A percentile compares a stretch with the other conserved stretches of the same genome.
These are phyloP conservation scores for Grifola frondosa DNA, from an alignment of 1,284 basidiomycete genomes.

Conservation along the genomic window DNA sequence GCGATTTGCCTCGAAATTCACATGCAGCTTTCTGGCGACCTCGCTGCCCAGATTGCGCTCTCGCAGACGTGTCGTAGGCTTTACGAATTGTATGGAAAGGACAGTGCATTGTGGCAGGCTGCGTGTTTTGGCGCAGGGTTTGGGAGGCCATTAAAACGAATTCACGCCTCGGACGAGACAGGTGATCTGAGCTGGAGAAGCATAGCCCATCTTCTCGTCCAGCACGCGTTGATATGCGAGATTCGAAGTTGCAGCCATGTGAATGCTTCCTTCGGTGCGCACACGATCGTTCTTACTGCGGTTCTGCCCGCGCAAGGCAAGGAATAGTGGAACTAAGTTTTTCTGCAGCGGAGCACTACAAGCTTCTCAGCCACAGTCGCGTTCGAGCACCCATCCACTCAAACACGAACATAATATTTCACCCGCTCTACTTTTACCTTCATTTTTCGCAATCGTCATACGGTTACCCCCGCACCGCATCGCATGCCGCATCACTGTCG, in stretches of 20 bases:
- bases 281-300: not conserved
- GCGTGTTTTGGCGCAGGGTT: slow-evolving; percentile 31
- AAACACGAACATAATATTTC: slow-evolving; percentile 23
- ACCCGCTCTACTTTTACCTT: slow-evolving; percentile 35
- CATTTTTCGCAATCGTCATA: slow-evolving; percentile 26
- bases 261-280: slow-evolving; percentile 31
- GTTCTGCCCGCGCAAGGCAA: not conserved
- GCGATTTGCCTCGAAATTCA: slow-evolving; percentile 27
- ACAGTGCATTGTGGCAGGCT: slow-evolving; percentile 30
- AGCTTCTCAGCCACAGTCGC: slow-evolving; percentile 12
- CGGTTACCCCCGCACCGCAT: not conserved
- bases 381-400: slow-evolving; percentile 16
- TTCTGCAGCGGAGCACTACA: slow-evolving; percentile 22
- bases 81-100: slow-evolving; percentile 26
- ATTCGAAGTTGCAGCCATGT: slow-evolving; percentile 33
- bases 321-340: not conserved
- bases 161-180: not conserved
- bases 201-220: slow-evolving; percentile 26
- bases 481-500: slow-evolving; percentile 8
- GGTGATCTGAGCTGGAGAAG: slow-evolving; percentile 22
- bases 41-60: slow-evolving; percentile 29
- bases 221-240: slow-evolving; percentile 28
- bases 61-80: slow-evolving; percentile 28
- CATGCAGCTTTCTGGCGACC: slow-evolving; percentile 25
- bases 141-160: slow-evolving; percentile 28